Evolutionary conservation across 106 monocot genomes (phyloP).

Genomic region (Xerophyta viscosa): DNA sequence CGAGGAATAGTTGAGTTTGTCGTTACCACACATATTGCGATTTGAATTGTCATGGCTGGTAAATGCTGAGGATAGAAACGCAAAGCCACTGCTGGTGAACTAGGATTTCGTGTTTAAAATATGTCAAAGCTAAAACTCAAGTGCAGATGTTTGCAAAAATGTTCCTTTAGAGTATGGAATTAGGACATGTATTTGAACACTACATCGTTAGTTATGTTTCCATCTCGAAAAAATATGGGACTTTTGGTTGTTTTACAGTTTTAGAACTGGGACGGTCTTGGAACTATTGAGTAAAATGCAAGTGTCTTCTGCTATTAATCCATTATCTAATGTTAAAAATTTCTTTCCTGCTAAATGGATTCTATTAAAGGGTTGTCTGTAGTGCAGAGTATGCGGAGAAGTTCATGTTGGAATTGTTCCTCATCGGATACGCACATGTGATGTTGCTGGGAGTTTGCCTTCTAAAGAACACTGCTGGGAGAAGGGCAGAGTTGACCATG

Average conservation of each 20-base stretch:
- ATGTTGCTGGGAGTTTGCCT: slow-evolving; percentile 26
- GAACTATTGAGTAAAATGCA: neutral
- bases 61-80: no score
- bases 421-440: slow-evolving; percentile 35
- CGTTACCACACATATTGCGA: no score
- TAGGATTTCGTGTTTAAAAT: no score
- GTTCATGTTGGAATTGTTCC: slow-evolving; percentile 33
- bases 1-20: no score
- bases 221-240: no score
- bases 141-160: no score
- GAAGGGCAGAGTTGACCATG: slow-evolving; percentile 31
- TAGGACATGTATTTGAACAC: no score
- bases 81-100: no score
- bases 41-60: no score
- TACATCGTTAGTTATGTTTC: neutral
- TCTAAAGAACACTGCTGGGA: slow-evolving; percentile 35
- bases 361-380: neutral
- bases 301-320: neutral
- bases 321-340: neutral
- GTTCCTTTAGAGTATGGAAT: no score
- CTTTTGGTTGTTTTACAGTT: neutral
- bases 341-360: neutral
- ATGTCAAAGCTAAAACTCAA: no score
- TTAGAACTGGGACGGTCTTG: no score
- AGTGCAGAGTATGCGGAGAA: slow-evolving; percentile 33